A percentile compares a stretch with the other conserved stretches of the same genome.
These are phyloP conservation scores for Phoma sp. DNA, from an alignment of 2,329 filamentous ascomycete genomes.

Conservation along the genomic window DNA sequence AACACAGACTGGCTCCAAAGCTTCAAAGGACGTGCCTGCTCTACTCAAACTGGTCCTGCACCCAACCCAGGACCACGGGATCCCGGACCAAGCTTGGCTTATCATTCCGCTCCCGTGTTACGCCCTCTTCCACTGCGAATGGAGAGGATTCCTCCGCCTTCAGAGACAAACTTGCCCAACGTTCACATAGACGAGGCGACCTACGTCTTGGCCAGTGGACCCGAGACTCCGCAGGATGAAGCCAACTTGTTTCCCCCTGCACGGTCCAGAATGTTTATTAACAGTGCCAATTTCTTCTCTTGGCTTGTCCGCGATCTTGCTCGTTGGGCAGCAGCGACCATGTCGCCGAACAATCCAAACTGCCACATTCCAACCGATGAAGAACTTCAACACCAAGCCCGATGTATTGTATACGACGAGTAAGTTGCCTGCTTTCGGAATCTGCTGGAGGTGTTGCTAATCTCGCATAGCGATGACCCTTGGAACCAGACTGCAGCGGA, in stretches of 20 bases:
- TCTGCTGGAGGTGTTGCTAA: background rate
- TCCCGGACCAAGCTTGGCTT: background rate
- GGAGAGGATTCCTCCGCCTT: background rate
- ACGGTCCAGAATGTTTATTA: slow-evolving; percentile 18
- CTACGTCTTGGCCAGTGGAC: background rate
- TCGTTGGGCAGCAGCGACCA: slow-evolving; percentile 33
- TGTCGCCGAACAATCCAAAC: slow-evolving; percentile 33
- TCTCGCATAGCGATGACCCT: slow-evolving; percentile 32
- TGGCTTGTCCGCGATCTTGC: slow-evolving; percentile 29
- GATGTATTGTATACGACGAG: slow-evolving; percentile 42
- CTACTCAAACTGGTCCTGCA: background rate
- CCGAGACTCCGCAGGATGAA: background rate
- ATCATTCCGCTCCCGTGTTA: slow-evolving; percentile 1
- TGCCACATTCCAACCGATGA: slow-evolving; percentile 38
- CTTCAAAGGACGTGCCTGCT: slow-evolving; percentile 9
- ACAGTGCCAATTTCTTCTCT: slow-evolving; percentile 21
- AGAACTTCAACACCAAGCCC: slow-evolving; percentile 42
- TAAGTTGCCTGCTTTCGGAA: background rate
- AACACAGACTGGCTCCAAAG: slow-evolving; percentile 10
- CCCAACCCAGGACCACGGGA: background rate
- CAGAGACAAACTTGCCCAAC: background rate
- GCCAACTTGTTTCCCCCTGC: slow-evolving; percentile 1
- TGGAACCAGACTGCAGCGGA: slow-evolving; percentile 51
- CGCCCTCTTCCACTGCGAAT: slow-evolving; percentile 4
- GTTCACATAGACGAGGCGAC: slow-evolving; percentile 12